Conservation (phyloP, 306 rosid genomes). For the Carpinus viminea region DNA sequence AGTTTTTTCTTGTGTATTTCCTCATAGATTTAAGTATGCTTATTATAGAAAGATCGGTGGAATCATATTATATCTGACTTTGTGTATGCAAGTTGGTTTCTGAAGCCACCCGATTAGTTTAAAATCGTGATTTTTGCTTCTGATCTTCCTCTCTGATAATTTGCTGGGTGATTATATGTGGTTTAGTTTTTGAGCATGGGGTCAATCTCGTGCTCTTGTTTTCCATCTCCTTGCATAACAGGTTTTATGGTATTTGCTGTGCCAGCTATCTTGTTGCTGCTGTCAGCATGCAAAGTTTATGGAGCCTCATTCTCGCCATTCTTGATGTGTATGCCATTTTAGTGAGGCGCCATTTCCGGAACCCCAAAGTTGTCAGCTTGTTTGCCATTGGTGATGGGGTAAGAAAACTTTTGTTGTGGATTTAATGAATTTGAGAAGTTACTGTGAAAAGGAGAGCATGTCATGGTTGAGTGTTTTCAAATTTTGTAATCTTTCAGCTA, state of each 20-base stretch:
- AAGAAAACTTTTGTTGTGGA: slow-evolving; percentile 22
- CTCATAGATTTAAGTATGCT: neutral
- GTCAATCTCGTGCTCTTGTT: neutral
- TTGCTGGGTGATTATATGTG: slow-evolving; percentile 9
- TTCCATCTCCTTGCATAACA: slow-evolving; percentile 18
- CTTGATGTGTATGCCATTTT: slow-evolving; percentile 58
- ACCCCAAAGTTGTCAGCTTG: slow-evolving; percentile 40
- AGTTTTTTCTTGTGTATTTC: neutral
- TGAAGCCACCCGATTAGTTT: neutral
- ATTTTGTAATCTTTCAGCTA: neutral
- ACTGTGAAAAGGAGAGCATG: neutral
- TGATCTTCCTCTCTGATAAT: neutral
- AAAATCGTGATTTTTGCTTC: neutral
- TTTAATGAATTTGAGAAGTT: slow-evolving; percentile 7
- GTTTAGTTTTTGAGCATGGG: slow-evolving; percentile 3
- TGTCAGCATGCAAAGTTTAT: slow-evolving; percentile 53
- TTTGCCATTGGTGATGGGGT: slow-evolving; percentile 70
- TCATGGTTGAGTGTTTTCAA: neutral
- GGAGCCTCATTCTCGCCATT: slow-evolving; percentile 57
- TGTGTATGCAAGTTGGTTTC: neutral
- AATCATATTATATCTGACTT: neutral
- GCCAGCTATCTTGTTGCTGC: slow-evolving; percentile 64
- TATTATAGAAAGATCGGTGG: neutral
- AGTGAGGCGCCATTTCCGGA: slow-evolving; percentile 54
- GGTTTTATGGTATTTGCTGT: slow-evolving; percentile 33